Evolutionary conservation across 331 rosid species (phyloP).

Genomic region (Malus hybrid): DNA sequence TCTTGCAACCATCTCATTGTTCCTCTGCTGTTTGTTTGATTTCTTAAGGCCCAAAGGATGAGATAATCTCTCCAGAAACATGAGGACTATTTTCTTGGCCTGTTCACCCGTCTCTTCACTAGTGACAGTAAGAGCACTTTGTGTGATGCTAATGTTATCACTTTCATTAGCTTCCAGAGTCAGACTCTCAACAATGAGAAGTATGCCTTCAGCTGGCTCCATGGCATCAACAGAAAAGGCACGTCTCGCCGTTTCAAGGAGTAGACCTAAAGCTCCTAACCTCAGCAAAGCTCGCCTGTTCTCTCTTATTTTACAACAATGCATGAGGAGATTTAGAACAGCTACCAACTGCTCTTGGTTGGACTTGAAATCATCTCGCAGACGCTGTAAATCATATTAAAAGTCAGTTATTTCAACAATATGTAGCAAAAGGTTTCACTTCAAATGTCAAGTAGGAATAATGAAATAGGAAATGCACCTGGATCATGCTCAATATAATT

Average conservation of each 20-base stretch:
- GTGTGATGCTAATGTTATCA: slow-evolving; percentile 83
- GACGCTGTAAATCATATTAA: slow-evolving; percentile 44
- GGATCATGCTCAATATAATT: slow-evolving; percentile 80
- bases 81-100: slow-evolving; percentile 95
- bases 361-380: slow-evolving; percentile 89
- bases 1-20: slow-evolving; percentile 99
- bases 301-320: slow-evolving; percentile 97
- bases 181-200: slow-evolving; percentile 92
- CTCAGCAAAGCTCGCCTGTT: slow-evolving; percentile 84
- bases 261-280: slow-evolving; percentile 79
- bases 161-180: slow-evolving; percentile 97
- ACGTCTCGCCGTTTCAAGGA: slow-evolving; percentile 92
- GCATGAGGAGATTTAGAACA: slow-evolving; percentile 93
- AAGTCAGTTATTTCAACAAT: slow-evolving; percentile 6
- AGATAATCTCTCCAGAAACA: slow-evolving; percentile 93
- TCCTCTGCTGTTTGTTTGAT: slow-evolving; percentile 91
- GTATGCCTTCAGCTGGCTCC: slow-evolving; percentile 99
- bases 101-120: slow-evolving; percentile 94
- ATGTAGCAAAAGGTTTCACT: neutral
- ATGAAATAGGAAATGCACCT: slow-evolving; percentile 42
- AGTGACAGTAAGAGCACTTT: slow-evolving; percentile 74
- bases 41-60: slow-evolving; percentile 82
- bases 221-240: slow-evolving; percentile 97
- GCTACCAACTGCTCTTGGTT: slow-evolving; percentile 91
- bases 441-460: neutral